A percentile compares a stretch with the other conserved stretches of the same genome.
phyloP scores from a whole-genome alignment of 495 filamentous ascomycete genomes.

The Aspergillus hancockii region DNA sequence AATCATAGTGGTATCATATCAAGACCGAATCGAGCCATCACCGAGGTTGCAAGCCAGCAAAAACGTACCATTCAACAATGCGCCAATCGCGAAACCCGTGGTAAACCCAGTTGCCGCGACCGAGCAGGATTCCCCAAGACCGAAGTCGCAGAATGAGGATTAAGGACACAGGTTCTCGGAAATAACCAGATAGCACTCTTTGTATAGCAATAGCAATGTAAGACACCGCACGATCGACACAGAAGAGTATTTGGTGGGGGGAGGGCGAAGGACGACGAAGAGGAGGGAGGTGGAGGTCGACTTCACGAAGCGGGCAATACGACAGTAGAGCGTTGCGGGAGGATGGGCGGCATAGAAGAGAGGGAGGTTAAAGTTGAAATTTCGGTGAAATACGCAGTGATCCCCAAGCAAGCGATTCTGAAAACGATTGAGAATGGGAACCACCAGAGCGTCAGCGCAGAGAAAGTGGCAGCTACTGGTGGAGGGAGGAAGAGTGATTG shows the following conservation, averaged over 20 bases:
- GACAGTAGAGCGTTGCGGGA: conserved; percentile 36
- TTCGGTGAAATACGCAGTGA: conserved; percentile 5
- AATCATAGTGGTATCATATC: not conserved
- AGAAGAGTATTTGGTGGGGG: conserved; percentile 21
- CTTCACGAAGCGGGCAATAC: conserved; percentile 42
- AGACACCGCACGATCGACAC: conserved; percentile 11
- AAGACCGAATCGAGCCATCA: conserved; percentile 6
- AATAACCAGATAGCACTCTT: not conserved
- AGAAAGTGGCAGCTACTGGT: conserved; percentile 8
- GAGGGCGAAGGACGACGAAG: conserved; percentile 22
- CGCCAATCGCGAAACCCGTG: conserved; percentile 39
- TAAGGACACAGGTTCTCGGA: not conserved
- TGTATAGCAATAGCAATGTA: conserved; percentile 1
- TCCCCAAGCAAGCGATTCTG: conserved; percentile 9
- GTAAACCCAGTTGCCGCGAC: conserved; percentile 41
- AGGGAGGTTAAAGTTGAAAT: conserved; percentile 15
- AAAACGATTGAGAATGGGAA: conserved; percentile 9
- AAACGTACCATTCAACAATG: conserved; percentile 50
- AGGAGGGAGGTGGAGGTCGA: conserved; percentile 31
- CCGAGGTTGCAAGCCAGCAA: conserved; percentile 21
- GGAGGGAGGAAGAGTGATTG: conserved; percentile 19
- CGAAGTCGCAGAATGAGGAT: conserved; percentile 20
- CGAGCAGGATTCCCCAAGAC: conserved; percentile 36
- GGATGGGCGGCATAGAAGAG: conserved; percentile 34
- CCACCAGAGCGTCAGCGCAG: conserved; percentile 1